Evolutionary conservation across 371 early-diverging fungal species (phyloP), one percentile per base, ranked within the genome.

Genomic region (Mortierella sp.): DNA sequence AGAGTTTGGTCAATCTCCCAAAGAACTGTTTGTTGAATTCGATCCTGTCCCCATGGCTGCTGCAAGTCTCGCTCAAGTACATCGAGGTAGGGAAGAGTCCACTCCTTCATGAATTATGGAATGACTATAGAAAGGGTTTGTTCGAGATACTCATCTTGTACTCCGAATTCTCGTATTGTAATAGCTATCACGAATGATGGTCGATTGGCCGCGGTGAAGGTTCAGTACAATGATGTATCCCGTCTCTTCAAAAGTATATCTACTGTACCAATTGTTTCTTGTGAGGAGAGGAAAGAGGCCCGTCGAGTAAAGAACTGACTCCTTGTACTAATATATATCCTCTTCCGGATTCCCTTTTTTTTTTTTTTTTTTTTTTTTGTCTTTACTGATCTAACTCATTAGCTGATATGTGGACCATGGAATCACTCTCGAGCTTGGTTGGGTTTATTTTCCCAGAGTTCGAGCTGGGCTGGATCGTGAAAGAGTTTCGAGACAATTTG

Each of bases 391-490:
- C 9, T 37, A 9, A 37, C 37, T 5, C 37, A 9, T 37, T 69
- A 81, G 70, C 81, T 64, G 68, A 82, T 46, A 48, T 84, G 81
- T 82, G 82, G 80, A 91, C 95, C 0, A 89, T 91, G 30, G 85
- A 89, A 1, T 85, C 86, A 23, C 84, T 95, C 48, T 86, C 93
- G 26, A 79, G 86, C 53, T 75, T 89, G 56, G 85, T 94, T 23
- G 88, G 92, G 61, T 70, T 83, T 46, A 64, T 92, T 7, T 96
- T 97, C 66, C 95, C 96, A 0, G 90, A 94, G 37, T 97, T 98
- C 74, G 92, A 94, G 52, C 93, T 98, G 55, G 89, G 85, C 64
- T 98, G 98, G 98, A 83, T 98, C 25, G 92, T 92, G 9, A 89
- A 93, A 18, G 98, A 98, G 81, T 90, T 98, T 89, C 82, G 86